Conservation (phyloP, 2,329 filamentous ascomycete genomes). For the Alternaria hordeiaustralica region DNA sequence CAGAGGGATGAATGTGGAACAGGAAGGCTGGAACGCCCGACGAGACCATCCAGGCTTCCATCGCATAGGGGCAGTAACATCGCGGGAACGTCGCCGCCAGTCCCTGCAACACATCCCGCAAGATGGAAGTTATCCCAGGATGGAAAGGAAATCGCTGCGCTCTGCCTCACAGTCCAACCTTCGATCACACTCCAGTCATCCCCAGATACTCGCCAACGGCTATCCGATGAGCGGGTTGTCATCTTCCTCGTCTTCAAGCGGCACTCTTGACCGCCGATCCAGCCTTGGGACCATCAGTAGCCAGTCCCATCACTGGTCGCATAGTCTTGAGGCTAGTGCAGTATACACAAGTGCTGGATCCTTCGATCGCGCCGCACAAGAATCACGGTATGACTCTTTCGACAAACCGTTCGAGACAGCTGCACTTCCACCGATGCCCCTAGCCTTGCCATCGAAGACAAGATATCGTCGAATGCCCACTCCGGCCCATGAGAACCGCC, state of each 20-base stretch:
- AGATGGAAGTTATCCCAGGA: constrained; percentile 10
- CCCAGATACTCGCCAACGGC: constrained; percentile 23
- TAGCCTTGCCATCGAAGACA: not conserved
- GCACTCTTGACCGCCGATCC: constrained; percentile 6
- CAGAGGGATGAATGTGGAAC: not conserved
- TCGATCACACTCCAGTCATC: constrained; percentile 18
- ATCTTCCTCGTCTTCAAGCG: not conserved
- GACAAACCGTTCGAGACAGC: constrained; percentile 13
- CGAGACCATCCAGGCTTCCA: constrained; percentile 23
- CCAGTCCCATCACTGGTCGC: not conserved
- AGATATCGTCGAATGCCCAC: constrained; percentile 1
- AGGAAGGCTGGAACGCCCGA: constrained; percentile 26
- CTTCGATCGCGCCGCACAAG: constrained; percentile 15
- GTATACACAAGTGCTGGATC: constrained; percentile 20
- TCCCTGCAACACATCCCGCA: constrained; percentile 10
- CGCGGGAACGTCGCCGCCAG: constrained; percentile 17
- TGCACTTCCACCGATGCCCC: constrained; percentile 10
- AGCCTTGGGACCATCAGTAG: constrained; percentile 6
- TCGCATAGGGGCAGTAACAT: constrained; percentile 23
- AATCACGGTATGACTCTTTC: constrained; percentile 15
- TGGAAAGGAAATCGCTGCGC: constrained; percentile 11
- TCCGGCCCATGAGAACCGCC: not conserved
- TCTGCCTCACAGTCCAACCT: constrained; percentile 11
- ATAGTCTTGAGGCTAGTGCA: constrained; percentile 1
- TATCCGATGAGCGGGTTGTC: constrained; percentile 11